These are phyloP conservation scores for Phytophthora capsici DNA, from an alignment of 352 stramenopile species.

Conservation along the genomic window DNA sequence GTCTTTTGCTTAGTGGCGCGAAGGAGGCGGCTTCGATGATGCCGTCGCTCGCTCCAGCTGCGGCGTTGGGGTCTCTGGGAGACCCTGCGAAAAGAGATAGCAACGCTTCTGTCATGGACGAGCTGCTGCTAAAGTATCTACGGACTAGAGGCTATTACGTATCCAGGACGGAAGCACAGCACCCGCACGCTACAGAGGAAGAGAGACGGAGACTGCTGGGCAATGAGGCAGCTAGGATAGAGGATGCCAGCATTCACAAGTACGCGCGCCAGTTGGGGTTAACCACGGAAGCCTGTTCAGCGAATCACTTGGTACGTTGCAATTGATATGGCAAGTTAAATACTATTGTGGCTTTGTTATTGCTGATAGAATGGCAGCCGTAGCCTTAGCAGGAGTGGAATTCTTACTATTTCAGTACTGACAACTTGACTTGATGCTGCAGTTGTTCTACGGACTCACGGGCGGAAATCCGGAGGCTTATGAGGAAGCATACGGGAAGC, in stretches of 20 bases:
- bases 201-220: slow-evolving; percentile 44
- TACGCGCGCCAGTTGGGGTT: slow-evolving; percentile 73
- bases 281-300: slow-evolving; percentile 71
- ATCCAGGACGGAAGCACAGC: slow-evolving; percentile 16
- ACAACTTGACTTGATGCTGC: slow-evolving; percentile 22
- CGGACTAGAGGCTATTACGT: slow-evolving; percentile 63
- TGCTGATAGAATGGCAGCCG: slow-evolving; percentile 5
- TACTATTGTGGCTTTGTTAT: too few relatives aligned
- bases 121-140: slow-evolving; percentile 77
- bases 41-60: slow-evolving; percentile 26
- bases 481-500: slow-evolving; percentile 68
- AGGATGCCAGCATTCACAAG: slow-evolving; percentile 52
- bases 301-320: slow-evolving; percentile 72
- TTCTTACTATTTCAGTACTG: slow-evolving; percentile 8
- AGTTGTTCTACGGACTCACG: slow-evolving; percentile 82
- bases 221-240: slow-evolving; percentile 17
- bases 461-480: slow-evolving; percentile 63
- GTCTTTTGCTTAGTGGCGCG: slow-evolving; percentile 30
- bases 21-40: slow-evolving; percentile 16
- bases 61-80: slow-evolving; percentile 10
- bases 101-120: slow-evolving; percentile 56
- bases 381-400: slow-evolving; percentile 2
- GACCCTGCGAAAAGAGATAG: slow-evolving; percentile 14
- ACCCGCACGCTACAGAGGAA: slow-evolving; percentile 28
- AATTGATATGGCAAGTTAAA: neutral